These are phyloP conservation scores for Citrus maxima DNA, from an alignment of 345 rosid species.

Conservation along the genomic window DNA sequence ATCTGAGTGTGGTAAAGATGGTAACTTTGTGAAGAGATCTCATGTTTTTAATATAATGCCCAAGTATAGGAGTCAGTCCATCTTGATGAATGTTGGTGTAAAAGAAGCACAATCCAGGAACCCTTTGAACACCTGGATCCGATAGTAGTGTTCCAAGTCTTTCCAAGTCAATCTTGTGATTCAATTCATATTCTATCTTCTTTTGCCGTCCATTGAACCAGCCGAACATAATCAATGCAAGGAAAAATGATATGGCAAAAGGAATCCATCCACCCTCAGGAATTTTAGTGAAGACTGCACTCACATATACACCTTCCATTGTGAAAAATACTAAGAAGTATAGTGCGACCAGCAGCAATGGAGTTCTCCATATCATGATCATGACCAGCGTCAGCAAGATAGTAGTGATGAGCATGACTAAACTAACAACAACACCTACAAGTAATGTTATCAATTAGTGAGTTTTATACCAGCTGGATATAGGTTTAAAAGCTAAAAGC, in stretches of 20 bases:
- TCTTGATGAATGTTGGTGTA: conserved; percentile 84
- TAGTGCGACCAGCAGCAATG: conserved; percentile 47
- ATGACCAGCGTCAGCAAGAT: conserved; percentile 69
- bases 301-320: conserved; percentile 80
- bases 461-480: neutral
- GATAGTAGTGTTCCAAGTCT: conserved; percentile 53
- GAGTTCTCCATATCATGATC: conserved; percentile 88
- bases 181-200: conserved; percentile 68
- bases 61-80: conserved; percentile 74
- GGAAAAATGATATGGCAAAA: conserved; percentile 70
- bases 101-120: conserved; percentile 78
- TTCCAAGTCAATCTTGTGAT: conserved; percentile 56
- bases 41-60: conserved; percentile 74
- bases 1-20: conserved; percentile 65
- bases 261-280: conserved; percentile 94
- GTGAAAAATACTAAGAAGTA: conserved; percentile 61
- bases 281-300: conserved; percentile 68
- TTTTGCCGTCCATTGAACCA: conserved; percentile 91
- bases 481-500: neutral
- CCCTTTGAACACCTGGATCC: conserved; percentile 67
- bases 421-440: conserved; percentile 80
- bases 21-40: conserved; percentile 79
- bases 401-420: conserved; percentile 86
- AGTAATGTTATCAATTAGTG: conserved; percentile 6
- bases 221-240: conserved; percentile 77